A percentile compares a stretch with the other conserved stretches of the same genome.
phyloP scores from a whole-genome alignment of 2,329 filamentous ascomycete genomes.

The Fusarium coffeatum region DNA sequence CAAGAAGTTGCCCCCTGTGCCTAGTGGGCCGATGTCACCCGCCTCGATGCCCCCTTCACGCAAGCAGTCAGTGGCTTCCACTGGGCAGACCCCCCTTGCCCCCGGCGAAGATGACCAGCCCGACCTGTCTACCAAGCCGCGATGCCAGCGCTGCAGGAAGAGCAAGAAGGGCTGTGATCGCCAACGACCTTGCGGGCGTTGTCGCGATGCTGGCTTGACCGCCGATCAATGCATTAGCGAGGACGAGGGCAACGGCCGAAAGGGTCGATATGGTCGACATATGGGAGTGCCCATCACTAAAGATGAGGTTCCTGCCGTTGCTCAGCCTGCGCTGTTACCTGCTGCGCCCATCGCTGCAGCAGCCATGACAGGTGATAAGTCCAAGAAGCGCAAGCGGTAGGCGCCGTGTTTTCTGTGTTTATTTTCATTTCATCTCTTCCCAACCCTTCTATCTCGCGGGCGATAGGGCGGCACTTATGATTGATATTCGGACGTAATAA shows the following conservation, averaged over 20 bases:
- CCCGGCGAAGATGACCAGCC: slow-evolving; percentile 87
- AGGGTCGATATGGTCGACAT: slow-evolving; percentile 85
- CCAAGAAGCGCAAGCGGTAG: slow-evolving; percentile 72
- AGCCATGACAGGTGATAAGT: slow-evolving; percentile 60
- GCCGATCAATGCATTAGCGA: slow-evolving; percentile 96
- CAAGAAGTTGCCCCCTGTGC: slow-evolving; percentile 61
- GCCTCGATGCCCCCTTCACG: slow-evolving; percentile 77
- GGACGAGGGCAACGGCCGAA: slow-evolving; percentile 96
- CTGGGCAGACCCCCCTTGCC: slow-evolving; percentile 58
- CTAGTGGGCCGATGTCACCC: slow-evolving; percentile 67
- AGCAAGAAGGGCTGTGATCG: slow-evolving; percentile 99
- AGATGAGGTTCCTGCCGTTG: slow-evolving; percentile 59
- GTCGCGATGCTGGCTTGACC: slow-evolving; percentile 93
- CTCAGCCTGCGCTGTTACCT: slow-evolving; percentile 56
- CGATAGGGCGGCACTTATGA: slow-evolving; percentile 44
- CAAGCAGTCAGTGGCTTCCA: slow-evolving; percentile 79
- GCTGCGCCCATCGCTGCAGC: slow-evolving; percentile 58
- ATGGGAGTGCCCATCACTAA: slow-evolving; percentile 75
- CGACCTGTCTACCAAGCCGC: slow-evolving; percentile 93
- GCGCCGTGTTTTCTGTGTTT: not conserved
- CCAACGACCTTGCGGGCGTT: slow-evolving; percentile 92
- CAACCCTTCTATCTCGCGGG: slow-evolving; percentile 39
- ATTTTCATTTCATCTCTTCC: slow-evolving; percentile 15
- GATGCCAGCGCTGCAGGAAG: slow-evolving; percentile 98
- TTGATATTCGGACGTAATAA: slow-evolving; percentile 53